Base-by-base conservation (phyloP, 2,329 filamentous ascomycete species). In the Reticulascus tulasneorum region DNA sequence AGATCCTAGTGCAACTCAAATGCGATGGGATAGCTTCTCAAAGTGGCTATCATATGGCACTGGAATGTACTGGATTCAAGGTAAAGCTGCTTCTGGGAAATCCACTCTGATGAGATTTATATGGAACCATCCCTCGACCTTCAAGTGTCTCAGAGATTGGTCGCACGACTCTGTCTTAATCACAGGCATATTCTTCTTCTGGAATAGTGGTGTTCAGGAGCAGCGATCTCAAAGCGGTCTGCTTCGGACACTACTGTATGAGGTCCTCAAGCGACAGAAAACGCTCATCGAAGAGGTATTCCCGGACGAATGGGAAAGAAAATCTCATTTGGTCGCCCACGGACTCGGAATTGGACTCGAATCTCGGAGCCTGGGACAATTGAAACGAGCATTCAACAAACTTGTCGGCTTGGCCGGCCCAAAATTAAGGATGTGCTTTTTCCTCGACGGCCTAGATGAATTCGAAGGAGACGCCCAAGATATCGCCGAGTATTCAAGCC, bases 31-130 rank as follows among this genome's bases (percentile, higher is more conserved):
- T 12, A 29, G 16, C 16, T 48, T 47, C 25, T 10, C 11, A 2
- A 32, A 33, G 2, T 63, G 57, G 59, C 51, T 62, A 1, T 20
- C 36, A 13, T 24, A 28, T 0, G 48, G 46, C 1, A 15, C 40
- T 13, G 42, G 43, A 2, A 29, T 53, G 1, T 63, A 52, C 40
- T 59, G 59, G 51, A 52, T 66, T 10, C 49, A 48, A 7, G 66
- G 66, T 3, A 66, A 66, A 27, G 49, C 62, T 1, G 63, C 64
- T 9, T 59, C 60, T 1, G 64, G 64, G 0, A 68, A 68, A 33
- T 66, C 63, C 1, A 67, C 62, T 0, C 40, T 67, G 11, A 62
- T 67, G 57, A 64, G 62, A 23, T 59, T 53, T 26, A 34, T 66
- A 7, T 39, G 23, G 18, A 32, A 47, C 3, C 22, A 56, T 31